A percentile compares a stretch with the other conserved stretches of the same genome.
Conservation (phyloP, 83 land plant genomes). For the Isoetes engelmannii region DNA sequence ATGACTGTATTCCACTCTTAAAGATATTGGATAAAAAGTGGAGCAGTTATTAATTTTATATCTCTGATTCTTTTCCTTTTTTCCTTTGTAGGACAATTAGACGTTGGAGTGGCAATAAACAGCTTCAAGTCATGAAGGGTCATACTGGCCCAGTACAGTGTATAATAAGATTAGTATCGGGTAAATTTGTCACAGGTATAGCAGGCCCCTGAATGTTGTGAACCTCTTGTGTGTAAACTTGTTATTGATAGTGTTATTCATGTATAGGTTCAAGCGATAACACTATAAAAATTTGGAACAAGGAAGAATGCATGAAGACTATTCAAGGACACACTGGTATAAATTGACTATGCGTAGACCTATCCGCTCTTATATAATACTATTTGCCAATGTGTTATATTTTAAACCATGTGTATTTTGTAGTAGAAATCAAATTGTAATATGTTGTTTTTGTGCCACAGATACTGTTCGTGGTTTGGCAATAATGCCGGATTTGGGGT, state of each 20-base stretch:
- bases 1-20: no score
- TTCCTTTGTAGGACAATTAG: constrained; percentile 55
- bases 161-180: constrained; percentile 58
- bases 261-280: constrained; percentile 75
- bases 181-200: constrained; percentile 79
- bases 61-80: background rate
- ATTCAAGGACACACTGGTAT: constrained; percentile 78
- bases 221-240: no score
- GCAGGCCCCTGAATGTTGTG: no score
- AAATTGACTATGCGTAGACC: background rate
- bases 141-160: constrained; percentile 79
- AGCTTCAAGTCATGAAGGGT: constrained; percentile 59
- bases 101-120: constrained; percentile 67
- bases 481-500: constrained; percentile 68
- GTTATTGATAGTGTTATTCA: background rate
- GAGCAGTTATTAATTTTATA: no score
- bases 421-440: background rate
- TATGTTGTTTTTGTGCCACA: constrained; percentile 25
- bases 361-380: background rate
- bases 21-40: no score
- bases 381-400: background rate
- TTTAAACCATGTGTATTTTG: background rate
- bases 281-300: constrained; percentile 80
- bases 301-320: constrained; percentile 58
- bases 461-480: constrained; percentile 97